Evolutionary conservation across 208 protist genomes (phyloP).

Genomic region (Phytomonas sp.): DNA sequence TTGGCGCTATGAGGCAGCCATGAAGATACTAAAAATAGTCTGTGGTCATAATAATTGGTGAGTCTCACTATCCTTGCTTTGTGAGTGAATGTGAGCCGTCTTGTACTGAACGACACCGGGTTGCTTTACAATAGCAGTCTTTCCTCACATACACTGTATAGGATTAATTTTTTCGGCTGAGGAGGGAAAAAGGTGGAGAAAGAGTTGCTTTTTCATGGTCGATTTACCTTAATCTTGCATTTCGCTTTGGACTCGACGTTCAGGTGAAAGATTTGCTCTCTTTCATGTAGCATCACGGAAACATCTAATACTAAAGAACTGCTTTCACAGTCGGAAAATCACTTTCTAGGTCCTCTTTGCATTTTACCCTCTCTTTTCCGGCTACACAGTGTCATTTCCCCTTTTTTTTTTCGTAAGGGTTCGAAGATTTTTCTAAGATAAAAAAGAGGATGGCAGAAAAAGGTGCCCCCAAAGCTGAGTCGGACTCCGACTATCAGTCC

Average conservation of each 20-base stretch:
- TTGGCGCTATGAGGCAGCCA: conserved; percentile 52
- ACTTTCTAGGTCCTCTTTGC: background rate
- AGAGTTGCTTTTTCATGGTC: conserved; percentile 9
- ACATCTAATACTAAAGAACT: background rate
- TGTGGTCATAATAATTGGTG: conserved; percentile 26
- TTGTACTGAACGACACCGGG: background rate
- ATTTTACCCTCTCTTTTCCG: background rate
- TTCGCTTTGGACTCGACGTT: background rate
- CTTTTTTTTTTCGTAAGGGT: conserved; percentile 5
- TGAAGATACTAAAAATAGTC: conserved; percentile 57
- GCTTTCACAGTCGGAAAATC: too few species aligned
- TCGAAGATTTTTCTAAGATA: background rate
- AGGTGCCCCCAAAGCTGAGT: conserved; percentile 2
- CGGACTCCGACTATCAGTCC: background rate
- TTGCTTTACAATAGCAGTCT: background rate
- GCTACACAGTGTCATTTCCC: background rate
- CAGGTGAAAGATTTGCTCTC: background rate
- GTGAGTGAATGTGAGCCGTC: background rate
- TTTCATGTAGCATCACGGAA: background rate
- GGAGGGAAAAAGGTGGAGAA: background rate
- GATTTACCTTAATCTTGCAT: conserved; percentile 2
- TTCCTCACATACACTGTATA: background rate
- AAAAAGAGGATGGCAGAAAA: conserved; percentile 13
- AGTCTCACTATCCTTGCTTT: background rate
- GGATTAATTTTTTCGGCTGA: background rate